Base-by-base conservation (phyloP, 2,329 filamentous ascomycete genomes). In the Mycosphaerella arachidis region DNA sequence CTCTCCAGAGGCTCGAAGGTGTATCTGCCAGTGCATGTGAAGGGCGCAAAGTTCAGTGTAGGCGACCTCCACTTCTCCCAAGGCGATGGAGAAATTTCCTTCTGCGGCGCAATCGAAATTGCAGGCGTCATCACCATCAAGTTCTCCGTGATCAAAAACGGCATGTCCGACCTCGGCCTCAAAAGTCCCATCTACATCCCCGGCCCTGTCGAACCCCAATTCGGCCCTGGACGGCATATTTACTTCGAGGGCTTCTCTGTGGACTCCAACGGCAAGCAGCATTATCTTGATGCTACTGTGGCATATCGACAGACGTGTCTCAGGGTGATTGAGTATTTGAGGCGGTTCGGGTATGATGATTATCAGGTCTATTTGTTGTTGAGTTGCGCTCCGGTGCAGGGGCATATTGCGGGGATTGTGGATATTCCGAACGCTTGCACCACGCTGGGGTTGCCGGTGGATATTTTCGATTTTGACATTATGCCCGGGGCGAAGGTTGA, bases 381-480 rank as follows among this genome's bases (percentile, higher is more conserved):
- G 51, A 92, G 89, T 16, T 94, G 90, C 72, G 92, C 92, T 0
- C 92, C 92, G 0, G 83, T 96, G 5, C 89, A 95, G 73, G 92
- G 92, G 0, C 90, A 95, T 71, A 84, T 96, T 55, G 92, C 91
- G 1, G 92, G 92, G 0, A 89, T 96, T 53, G 64, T 68, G 43
- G 64, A 67, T 57, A 90, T 96, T 53, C 92, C 92, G 0, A 96
- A 96, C 72, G 90, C 89, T 0, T 96, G 92, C 71, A 96, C 92
- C 4, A 96, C 92, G 0, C 79, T 96, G 60, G 92, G 91, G 0
- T 72, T 96, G 56, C 92, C 92, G 0, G 91, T 96, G 81, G 92
- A 96, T 76, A 95, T 97, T 56, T 97, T 97, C 69, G 90, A 94
- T 71, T 96, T 97, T 75, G 92, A 96, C 72, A 93, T 96, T 66